phyloP scores from a whole-genome alignment of 768 basidiomycete genomes.

The Suillus weaverae region DNA sequence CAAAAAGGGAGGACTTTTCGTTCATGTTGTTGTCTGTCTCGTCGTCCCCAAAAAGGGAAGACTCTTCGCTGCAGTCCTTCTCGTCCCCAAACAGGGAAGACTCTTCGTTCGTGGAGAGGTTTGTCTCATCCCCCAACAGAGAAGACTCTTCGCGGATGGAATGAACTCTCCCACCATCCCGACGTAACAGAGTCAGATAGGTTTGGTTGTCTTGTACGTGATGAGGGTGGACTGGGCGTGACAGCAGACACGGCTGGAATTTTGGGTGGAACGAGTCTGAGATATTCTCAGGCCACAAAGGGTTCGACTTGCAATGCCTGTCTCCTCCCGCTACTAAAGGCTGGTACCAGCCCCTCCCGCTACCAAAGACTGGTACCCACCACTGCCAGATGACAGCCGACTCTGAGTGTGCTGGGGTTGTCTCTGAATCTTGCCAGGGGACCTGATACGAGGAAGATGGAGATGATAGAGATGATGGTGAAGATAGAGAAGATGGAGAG shows the following conservation, averaged over 20 bases:
- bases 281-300: slow-evolving; percentile 1
- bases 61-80: background rate
- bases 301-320: slow-evolving; percentile 11
- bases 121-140: background rate
- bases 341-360: no score
- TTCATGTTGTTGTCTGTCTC: background rate
- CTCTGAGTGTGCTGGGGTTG: no score
- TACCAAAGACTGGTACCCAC: no score
- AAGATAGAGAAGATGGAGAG: no score
- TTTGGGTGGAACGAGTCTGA: slow-evolving; percentile 21
- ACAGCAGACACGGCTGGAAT: slow-evolving; percentile 22
- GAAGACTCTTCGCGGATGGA: background rate
- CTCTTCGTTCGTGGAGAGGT: background rate
- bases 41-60: background rate
- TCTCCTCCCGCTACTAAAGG: background rate
- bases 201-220: slow-evolving; percentile 20
- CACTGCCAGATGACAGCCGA: no score
- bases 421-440: no score
- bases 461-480: no score
- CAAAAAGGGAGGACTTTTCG: no score
- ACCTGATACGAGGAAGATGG: no score
- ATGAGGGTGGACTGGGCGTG: slow-evolving; percentile 1
- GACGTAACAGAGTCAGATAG: slow-evolving; percentile 24
- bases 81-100: background rate
- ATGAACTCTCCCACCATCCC: slow-evolving; percentile 7